Evolutionary conservation across 225 moss, liverwort and hornwort genomes (phyloP), one percentile per base, ranked within the genome.

Genomic region (Ulota crispa): DNA sequence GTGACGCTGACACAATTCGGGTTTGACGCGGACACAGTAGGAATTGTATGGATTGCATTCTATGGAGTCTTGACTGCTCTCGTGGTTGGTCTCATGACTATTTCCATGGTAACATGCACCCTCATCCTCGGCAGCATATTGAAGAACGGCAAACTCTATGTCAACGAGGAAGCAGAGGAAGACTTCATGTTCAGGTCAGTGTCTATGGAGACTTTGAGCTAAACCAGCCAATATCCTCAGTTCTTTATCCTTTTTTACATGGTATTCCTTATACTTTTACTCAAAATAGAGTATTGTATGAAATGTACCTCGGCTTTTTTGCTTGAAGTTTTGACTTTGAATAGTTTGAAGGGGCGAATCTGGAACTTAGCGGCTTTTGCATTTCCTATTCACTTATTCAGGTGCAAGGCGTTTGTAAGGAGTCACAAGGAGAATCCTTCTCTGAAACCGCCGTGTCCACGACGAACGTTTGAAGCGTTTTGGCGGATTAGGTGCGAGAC

Each of bases 91-190:
- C 82, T 83, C 64, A 91, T 86, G 88, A 91, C 88, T 6, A 88
- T 88, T 52, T 88, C 88, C 9, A 91, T 88, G 90, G 90, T 91
- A 39, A 91, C 90, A 11, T 88, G 88, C 75, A 91, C 90, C 30
- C 84, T 91, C 62, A 91, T 91, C 55, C 75, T 91, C 45, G 90
- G 90, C 59, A 88, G 86, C 84, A 91, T 91, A 36, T 67, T 88
- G 78, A 91, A 91, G 78, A 91, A 81, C 14, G 88, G 90, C 32
- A 88, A 88, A 55, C 80, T 86, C 1, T 91, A 91, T n/a, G 88
- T 91, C 28, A 91, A 91, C 42, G 86, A 91, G 80, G 90, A 91
- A 56, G 88, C 90, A 42, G 90, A 91, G 67, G 90, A 91, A 66
- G 88, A 91, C 13, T 91, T 91, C 68, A 88, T 91, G 84, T 91